Evolutionary conservation across 2,329 filamentous ascomycete genomes (phyloP), one percentile per base, ranked within the genome.

Genomic region (Colletotrichum viniferum): DNA sequence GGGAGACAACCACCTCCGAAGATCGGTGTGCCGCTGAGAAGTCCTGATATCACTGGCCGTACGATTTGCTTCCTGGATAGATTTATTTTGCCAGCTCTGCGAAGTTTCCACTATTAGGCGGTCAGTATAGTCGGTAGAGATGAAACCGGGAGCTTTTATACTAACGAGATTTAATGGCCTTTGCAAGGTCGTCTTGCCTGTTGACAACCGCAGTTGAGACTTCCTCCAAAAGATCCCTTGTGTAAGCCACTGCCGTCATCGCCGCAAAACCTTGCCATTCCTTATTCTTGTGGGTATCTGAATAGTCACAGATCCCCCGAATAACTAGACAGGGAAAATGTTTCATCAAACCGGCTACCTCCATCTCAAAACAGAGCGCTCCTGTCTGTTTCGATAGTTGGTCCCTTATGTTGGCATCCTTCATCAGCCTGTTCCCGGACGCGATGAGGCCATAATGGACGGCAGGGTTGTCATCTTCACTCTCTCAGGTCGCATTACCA

Each of bases 221-320:
- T 16, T 38, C 14, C 7, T 38, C 14, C 4, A 38, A 8, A 18
- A 69, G 28, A 9, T 69, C 58, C 14, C 34, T 69, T 5, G 83
- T 81, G 5, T 77, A 80, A 8, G 81, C 81, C 1, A 84, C 84
- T 0, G 85, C 84, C 0, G 80, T 80, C 0, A 77, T 77, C 1
- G 85, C 83, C 0, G 85, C 83, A 74, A 84, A 85, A 1, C 48
- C 43, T 24, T 85, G 83, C 85, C 84, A 86, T 10, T 52, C 43
- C 8, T 86, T 81, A 21, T 81, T 81, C 67, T 86, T 86, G 69
- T 86, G 84, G 1, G 79, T 82, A 70, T 87, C 85, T 5, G 84
- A 80, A 64, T 86, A 87, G 66, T 86, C 83, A 21, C 82, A 87
- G 0, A 87, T 84, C 0, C 84, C 85, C 18, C 84, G 80, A 21